Evolutionary conservation across 169 alveolate species (phyloP).

Genomic region (Plasmodium inui): DNA sequence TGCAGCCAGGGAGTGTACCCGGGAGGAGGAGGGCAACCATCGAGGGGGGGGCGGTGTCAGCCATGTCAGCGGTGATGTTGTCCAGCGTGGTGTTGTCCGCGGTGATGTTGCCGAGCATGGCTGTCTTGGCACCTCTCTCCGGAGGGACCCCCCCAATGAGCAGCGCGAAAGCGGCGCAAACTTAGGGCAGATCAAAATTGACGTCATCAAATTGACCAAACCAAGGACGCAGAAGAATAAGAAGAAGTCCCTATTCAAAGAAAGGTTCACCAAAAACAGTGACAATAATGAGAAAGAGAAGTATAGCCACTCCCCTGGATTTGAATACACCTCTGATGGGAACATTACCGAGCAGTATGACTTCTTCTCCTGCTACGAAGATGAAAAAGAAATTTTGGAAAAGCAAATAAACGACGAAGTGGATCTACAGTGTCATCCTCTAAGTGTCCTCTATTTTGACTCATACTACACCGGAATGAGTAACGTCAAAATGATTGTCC

Average conservation of each 20-base stretch:
- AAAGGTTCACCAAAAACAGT: neutral
- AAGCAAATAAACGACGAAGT: slow-evolving; percentile 10
- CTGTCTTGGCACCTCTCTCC: neutral
- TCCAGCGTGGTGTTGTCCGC: neutral
- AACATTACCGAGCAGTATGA: neutral
- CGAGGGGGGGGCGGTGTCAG: neutral
- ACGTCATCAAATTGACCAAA: neutral
- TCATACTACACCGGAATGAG: slow-evolving; percentile 56
- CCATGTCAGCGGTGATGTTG: neutral
- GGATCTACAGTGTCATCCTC: neutral
- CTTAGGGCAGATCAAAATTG: neutral
- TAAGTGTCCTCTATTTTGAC: slow-evolving; percentile 18
- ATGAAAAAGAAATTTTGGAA: slow-evolving; percentile 4
- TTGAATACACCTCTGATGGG: neutral
- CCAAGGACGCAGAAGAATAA: neutral
- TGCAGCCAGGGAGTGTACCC: neutral
- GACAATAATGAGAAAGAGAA: neutral
- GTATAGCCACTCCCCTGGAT: neutral
- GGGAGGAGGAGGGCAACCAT: neutral
- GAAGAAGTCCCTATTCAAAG: neutral
- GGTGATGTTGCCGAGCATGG: neutral
- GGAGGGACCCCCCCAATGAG: neutral
- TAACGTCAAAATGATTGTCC: slow-evolving; percentile 20
- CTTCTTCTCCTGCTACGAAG: slow-evolving; percentile 59
- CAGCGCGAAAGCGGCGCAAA: neutral